These are phyloP conservation scores for Pyrenopolyporus hunteri DNA, from an alignment of 495 filamentous ascomycete species.

Conservation along the genomic window DNA sequence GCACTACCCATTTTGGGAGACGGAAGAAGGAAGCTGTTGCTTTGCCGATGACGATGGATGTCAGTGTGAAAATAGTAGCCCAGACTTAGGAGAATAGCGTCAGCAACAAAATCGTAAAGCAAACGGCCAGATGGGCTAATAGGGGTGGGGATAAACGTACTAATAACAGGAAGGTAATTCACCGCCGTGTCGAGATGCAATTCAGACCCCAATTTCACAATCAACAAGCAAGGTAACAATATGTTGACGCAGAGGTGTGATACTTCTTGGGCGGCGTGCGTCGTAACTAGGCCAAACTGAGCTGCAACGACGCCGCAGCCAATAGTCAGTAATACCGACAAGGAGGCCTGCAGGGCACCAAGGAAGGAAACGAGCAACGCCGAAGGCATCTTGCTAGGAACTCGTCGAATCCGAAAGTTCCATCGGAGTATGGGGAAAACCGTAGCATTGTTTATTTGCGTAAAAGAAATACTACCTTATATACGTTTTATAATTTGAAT, in stretches of 20 bases:
- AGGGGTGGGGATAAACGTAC: constrained; percentile 10
- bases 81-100: constrained; percentile 52
- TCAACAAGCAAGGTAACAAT: constrained; percentile 73
- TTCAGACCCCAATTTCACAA: constrained; percentile 70
- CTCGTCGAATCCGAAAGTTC: neutral
- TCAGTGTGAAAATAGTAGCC: constrained; percentile 60
- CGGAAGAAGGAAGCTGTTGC: constrained; percentile 51
- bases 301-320: constrained; percentile 66
- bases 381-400: constrained; percentile 14
- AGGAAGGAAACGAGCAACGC: constrained; percentile 60
- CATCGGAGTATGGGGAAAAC: neutral
- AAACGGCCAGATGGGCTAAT: neutral
- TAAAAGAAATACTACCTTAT: neutral
- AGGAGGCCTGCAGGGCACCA: constrained; percentile 71
- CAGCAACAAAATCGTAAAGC: neutral
- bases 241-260: constrained; percentile 70
- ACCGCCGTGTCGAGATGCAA: constrained; percentile 60
- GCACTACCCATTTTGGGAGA: constrained; percentile 69
- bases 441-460: neutral
- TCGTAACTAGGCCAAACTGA: constrained; percentile 63
- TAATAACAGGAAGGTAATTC: constrained; percentile 59
- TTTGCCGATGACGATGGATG: constrained; percentile 61
- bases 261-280: constrained; percentile 63
- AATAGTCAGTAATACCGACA: constrained; percentile 74
- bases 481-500: neutral